These are phyloP conservation scores for Xylaria sp. DNA, from an alignment of 2,329 filamentous ascomycete genomes.

Conservation along the genomic window DNA sequence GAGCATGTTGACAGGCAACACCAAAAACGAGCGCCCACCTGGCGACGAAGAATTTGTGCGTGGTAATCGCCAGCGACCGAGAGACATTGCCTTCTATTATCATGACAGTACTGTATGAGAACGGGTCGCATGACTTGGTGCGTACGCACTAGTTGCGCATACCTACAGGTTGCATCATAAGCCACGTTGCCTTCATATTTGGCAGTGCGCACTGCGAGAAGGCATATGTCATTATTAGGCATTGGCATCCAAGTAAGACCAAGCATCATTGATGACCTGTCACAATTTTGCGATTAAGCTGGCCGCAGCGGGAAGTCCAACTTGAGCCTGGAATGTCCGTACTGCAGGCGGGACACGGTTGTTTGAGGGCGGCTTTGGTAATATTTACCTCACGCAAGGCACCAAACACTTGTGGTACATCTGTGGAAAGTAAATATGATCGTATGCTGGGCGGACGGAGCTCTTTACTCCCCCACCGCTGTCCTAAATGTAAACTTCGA, in stretches of 20 bases:
- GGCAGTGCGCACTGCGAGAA: constrained; percentile 36
- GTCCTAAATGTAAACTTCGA: constrained; percentile 1
- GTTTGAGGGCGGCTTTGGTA: constrained; percentile 14
- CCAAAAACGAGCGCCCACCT: constrained; percentile 87
- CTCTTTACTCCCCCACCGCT: neutral
- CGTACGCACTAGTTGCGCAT: constrained; percentile 11
- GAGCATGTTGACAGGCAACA: constrained; percentile 97
- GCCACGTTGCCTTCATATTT: constrained; percentile 21
- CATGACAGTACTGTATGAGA: constrained; percentile 83
- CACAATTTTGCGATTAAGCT: constrained; percentile 5
- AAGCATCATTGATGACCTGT: constrained; percentile 1
- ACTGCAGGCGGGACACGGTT: constrained; percentile 5
- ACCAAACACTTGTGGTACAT: constrained; percentile 1
- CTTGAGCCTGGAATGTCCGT: neutral
- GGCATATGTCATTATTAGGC: constrained; percentile 4
- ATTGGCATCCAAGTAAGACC: constrained; percentile 15
- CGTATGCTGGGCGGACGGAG: neutral
- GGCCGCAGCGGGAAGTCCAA: neutral
- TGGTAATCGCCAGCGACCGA: constrained; percentile 80
- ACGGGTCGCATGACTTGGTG: constrained; percentile 11
- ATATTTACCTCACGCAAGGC: neutral
- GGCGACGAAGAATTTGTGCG: constrained; percentile 91
- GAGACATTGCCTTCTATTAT: constrained; percentile 93
- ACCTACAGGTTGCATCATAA: constrained; percentile 14
- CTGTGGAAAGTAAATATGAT: neutral